Percentiles rank a stretch among this genome's conserved stretches.
Conservation (phyloP, 352 stramenopile genomes). For the Phytopythium ostracodes region DNA sequence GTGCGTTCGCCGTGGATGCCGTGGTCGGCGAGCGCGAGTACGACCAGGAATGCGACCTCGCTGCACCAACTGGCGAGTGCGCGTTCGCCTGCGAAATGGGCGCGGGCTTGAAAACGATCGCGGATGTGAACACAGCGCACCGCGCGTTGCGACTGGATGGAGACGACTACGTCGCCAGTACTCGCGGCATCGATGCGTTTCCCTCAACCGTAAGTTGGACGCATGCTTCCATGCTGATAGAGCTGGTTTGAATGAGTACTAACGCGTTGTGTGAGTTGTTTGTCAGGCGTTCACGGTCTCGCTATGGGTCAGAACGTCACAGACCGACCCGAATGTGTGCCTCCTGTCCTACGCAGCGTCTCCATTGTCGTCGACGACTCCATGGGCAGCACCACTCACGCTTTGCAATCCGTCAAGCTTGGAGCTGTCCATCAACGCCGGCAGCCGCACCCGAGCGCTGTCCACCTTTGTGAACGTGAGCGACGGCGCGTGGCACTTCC, state of each 20-base stretch:
- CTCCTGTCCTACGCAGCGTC: conserved; percentile 41
- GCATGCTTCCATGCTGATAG: not conserved
- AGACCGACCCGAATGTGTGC: conserved; percentile 25
- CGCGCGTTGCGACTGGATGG: conserved; percentile 35
- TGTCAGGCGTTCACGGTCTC: conserved; percentile 49
- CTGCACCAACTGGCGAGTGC: conserved; percentile 45
- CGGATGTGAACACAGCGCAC: conserved; percentile 12
- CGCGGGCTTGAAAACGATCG: conserved; percentile 19
- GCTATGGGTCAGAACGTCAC: conserved; percentile 54
- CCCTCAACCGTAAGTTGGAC: conserved; percentile 27
- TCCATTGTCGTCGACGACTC: not conserved
- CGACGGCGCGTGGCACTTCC: conserved; percentile 67
- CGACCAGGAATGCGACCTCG: conserved; percentile 58
- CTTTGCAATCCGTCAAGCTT: conserved; percentile 63
- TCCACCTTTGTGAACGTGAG: conserved; percentile 61
- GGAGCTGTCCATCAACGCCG: conserved; percentile 41
- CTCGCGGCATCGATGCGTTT: conserved; percentile 28
- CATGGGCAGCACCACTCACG: conserved; percentile 27
- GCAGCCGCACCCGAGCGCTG: conserved; percentile 21
- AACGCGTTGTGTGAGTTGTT: not conserved
- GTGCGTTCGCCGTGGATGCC: conserved; percentile 53
- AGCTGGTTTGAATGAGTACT: not conserved
- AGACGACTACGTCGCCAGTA: conserved; percentile 39
- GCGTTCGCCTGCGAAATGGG: conserved; percentile 48
- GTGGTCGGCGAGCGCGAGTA: conserved; percentile 60